Conservation (phyloP, 208 protist species). For the Crithidia sp. region DNA sequence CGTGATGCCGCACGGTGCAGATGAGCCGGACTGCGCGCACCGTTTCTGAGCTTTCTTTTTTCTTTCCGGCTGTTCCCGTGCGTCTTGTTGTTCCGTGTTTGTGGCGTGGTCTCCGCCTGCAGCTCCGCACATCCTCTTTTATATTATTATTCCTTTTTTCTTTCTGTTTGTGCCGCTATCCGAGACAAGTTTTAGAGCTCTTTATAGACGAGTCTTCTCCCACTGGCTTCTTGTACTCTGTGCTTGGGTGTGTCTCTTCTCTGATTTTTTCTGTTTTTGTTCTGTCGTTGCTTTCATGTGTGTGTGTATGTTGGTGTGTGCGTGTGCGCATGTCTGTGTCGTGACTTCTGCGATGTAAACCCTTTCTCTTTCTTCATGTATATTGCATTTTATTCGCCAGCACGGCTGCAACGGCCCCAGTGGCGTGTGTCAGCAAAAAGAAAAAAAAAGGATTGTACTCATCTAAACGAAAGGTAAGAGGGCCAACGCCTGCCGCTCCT, state of each 20-base stretch:
- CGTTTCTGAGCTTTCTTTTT: too few species aligned
- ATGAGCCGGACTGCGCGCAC: too few species aligned
- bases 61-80: too few species aligned
- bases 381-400: neutral
- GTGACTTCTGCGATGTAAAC: slow-evolving; percentile 18
- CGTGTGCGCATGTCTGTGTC: neutral
- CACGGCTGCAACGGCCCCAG: neutral
- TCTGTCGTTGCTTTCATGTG: neutral
- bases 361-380: neutral
- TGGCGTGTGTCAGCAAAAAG: too few species aligned
- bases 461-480: neutral
- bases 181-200: neutral
- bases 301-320: neutral
- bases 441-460: neutral
- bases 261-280: slow-evolving; percentile 7
- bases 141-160: slow-evolving; percentile 2
- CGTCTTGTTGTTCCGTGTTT: too few species aligned
- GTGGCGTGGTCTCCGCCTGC: too few species aligned
- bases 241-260: neutral
- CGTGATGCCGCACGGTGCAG: too few species aligned
- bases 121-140: too few species aligned
- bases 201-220: neutral
- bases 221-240: neutral
- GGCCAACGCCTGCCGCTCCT: too few species aligned
- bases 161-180: neutral